Evolutionary conservation across 2,329 filamentous ascomycete genomes (phyloP), one percentile per base, ranked within the genome.

Genomic region (Stagonosporopsis chrysanthemi): DNA sequence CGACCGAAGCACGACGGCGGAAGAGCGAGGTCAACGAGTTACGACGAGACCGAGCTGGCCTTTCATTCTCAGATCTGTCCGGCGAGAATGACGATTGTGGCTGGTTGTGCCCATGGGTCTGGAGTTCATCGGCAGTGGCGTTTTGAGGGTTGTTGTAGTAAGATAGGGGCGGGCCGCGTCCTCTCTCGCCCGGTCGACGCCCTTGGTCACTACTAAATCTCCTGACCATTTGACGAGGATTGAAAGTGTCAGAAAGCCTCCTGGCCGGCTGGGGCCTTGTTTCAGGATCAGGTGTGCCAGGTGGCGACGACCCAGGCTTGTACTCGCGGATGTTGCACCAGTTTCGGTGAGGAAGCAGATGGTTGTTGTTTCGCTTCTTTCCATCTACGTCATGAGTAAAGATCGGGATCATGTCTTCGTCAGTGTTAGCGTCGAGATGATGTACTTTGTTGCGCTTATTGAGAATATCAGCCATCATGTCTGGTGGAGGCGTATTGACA

Each of bases 381-480:
- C 91, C 91, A 68, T 97, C 92, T 1, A 97, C 91, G 63, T 96
- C 95, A 55, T 92, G 87, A 1, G 84, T 86, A 75, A 99, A 99
- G 60, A 99, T 87, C 0, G 94, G 92, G 40, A 98, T 95, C 91
- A 99, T 96, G 75, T 91, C 88, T 77, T 99, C 95, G 55, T 98
- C 91, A 0, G 95, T 99, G 53, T 93, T 82, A 0, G 78, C 74
- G 68, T 88, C 85, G 45, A 89, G 77, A 67, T 87, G 84, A 67
- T 88, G 86, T 24, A 87, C 75, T 59, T 86, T 97, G 81, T 97
- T 97, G 26, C 95, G 87, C 80, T 90, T 95, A 80, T 98, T 97
- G 59, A 99, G 84, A 48, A 96, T 85, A 75, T 99, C 94, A 5
- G 92, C 92, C 80, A 98, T 84, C 70, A 96, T 81, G 49, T 95